These are phyloP conservation scores for Chlamydomonas reinhardtii DNA, from an alignment of 163 green algal genomes.

Conservation along the genomic window DNA sequence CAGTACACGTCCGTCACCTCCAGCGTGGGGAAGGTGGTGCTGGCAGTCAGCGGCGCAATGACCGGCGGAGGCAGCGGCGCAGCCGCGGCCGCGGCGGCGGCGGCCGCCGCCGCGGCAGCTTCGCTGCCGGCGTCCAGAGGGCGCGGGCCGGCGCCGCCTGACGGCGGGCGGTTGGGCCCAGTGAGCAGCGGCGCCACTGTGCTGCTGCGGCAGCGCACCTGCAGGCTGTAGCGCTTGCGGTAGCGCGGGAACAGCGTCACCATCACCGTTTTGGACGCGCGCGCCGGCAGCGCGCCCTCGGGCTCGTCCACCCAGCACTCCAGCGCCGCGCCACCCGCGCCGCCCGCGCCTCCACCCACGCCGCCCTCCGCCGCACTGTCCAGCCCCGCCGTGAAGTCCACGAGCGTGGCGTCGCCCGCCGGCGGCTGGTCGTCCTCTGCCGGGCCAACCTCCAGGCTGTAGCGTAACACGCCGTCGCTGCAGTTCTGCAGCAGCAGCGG, in stretches of 20 bases:
- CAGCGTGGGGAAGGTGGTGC: conserved; percentile 68
- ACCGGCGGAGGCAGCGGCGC: conserved; percentile 28
- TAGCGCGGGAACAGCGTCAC: conserved; percentile 68
- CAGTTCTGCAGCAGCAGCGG: conserved; percentile 75
- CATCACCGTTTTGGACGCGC: conserved; percentile 63
- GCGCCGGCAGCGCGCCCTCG: conserved; percentile 59
- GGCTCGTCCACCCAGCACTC: conserved; percentile 71
- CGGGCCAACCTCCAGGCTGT: conserved; percentile 55
- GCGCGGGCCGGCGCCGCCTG: background rate
- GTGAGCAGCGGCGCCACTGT: conserved; percentile 38
- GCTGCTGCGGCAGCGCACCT: conserved; percentile 59
- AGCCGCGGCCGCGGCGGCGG: background rate
- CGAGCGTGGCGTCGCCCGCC: conserved; percentile 6
- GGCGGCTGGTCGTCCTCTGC: conserved; percentile 45
- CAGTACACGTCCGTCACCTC: conserved; percentile 71
- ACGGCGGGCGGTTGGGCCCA: conserved; percentile 31
- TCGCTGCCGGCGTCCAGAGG: background rate
- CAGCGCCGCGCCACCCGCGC: background rate
- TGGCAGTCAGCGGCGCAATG: conserved; percentile 51
- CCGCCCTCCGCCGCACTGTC: conserved; percentile 1
- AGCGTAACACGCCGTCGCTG: conserved; percentile 71
- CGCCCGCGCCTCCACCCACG: too few relatives aligned
- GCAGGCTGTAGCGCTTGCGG: conserved; percentile 69
- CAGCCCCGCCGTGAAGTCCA: conserved; percentile 45
- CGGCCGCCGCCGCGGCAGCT: background rate